Percentiles rank a stretch among this genome's conserved stretches.
Conservation (phyloP, 2,329 filamentous ascomycete genomes). For the Aspergillus jensenii region DNA sequence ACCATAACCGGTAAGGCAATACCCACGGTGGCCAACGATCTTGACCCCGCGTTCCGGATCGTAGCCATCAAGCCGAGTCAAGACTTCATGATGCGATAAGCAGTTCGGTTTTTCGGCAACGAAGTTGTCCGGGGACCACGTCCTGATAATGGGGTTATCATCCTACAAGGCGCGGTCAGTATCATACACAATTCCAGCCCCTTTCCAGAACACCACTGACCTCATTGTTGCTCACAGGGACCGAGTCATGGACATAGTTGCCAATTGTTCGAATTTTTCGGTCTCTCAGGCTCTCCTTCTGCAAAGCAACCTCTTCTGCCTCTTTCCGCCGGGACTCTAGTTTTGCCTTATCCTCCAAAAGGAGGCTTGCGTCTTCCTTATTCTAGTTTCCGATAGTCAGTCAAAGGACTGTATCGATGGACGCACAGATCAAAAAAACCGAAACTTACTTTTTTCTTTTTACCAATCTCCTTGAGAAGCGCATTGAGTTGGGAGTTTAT, state of each 20-base stretch:
- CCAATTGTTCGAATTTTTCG: constrained; percentile 81
- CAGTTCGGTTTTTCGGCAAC: constrained; percentile 71
- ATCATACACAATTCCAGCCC: neutral
- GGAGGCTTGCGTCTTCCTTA: constrained; percentile 81
- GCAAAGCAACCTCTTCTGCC: constrained; percentile 69
- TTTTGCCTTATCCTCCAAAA: constrained; percentile 74
- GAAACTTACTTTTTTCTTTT: constrained; percentile 75
- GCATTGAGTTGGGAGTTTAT: constrained; percentile 83
- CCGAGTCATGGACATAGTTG: constrained; percentile 87
- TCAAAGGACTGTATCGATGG: neutral
- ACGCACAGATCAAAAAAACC: neutral
- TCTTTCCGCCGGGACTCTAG: constrained; percentile 81
- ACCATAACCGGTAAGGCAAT: constrained; percentile 87
- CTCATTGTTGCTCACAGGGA: constrained; percentile 81
- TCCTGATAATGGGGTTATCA: constrained; percentile 74
- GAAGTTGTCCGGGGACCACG: constrained; percentile 77
- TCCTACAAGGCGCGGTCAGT: constrained; percentile 49
- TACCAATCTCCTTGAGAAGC: constrained; percentile 83
- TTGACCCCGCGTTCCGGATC: constrained; percentile 92
- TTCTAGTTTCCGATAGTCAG: constrained; percentile 48
- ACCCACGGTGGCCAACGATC: constrained; percentile 90
- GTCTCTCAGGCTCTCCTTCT: constrained; percentile 73
- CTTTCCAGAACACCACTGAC: constrained; percentile 34
- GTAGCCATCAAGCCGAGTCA: constrained; percentile 83
- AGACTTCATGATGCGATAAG: constrained; percentile 93